A percentile compares a stretch with the other conserved stretches of the same genome.
Evolutionary conservation across 805 yeast genomes (phyloP).

Genomic region (Wickerhamiella nectarea): DNA sequence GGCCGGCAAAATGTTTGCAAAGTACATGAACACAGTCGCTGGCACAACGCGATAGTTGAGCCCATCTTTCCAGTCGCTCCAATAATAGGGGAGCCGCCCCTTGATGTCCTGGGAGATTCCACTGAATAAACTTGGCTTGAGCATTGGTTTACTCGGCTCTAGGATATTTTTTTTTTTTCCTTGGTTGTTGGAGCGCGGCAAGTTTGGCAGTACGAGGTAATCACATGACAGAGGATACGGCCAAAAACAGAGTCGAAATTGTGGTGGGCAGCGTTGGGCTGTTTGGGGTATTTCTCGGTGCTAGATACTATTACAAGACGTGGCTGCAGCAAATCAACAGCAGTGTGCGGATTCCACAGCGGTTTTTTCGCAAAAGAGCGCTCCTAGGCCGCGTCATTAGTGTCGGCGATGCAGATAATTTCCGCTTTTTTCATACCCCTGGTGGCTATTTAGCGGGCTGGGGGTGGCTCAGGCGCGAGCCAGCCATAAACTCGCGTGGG

Average conservation of each 20-base stretch:
- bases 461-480: slow-evolving; percentile 75
- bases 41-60: slow-evolving; percentile 80
- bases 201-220: not conserved
- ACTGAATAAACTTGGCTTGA: not conserved
- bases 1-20: slow-evolving; percentile 84
- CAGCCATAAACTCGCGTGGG: slow-evolving; percentile 36
- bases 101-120: slow-evolving; percentile 44
- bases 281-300: not conserved
- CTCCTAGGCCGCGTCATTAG: slow-evolving; percentile 66
- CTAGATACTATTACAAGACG: slow-evolving; percentile 27
- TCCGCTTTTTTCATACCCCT: slow-evolving; percentile 83
- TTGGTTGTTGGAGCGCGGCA: not conserved
- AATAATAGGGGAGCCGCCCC: slow-evolving; percentile 49
- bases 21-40: slow-evolving; percentile 65
- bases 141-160: too few relatives aligned
- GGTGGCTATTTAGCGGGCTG: slow-evolving; percentile 83
- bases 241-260: not conserved
- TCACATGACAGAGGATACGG: not conserved
- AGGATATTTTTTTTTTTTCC: too few relatives aligned
- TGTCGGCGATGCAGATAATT: slow-evolving; percentile 94
- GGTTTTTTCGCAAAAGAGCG: slow-evolving; percentile 32
- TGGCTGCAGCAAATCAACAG: slow-evolving; percentile 39
- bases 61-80: slow-evolving; percentile 72
- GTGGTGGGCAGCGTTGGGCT: not conserved
- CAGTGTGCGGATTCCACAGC: slow-evolving; percentile 37